Evolutionary conservation across 73 alveolate genomes (phyloP).

Genomic region (Paramecium sonneborni): DNA sequence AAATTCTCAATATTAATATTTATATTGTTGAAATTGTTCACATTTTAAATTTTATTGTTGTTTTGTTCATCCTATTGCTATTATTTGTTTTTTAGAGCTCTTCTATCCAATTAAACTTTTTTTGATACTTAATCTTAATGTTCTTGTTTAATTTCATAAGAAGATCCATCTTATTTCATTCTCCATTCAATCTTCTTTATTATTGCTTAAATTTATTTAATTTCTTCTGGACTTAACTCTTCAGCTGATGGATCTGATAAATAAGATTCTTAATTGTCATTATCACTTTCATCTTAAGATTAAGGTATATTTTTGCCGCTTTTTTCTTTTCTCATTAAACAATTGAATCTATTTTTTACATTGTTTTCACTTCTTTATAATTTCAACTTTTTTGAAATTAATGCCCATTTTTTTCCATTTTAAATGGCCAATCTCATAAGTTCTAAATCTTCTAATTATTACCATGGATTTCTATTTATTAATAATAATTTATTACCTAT

Average conservation of each 20-base stretch:
- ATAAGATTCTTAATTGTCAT: not conserved
- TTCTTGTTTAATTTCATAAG: not conserved
- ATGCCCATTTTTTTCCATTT: slow-evolving; percentile 56
- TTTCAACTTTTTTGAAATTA: slow-evolving; percentile 29
- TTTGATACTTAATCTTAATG: not conserved
- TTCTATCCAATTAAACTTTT: not conserved
- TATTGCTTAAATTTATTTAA: not conserved
- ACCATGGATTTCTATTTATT: slow-evolving; percentile 33
- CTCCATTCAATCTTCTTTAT: slow-evolving; percentile 45
- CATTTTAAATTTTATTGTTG: not conserved
- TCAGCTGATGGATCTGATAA: slow-evolving; percentile 43
- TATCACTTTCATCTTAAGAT: slow-evolving; percentile 1
- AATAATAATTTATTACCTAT: slow-evolving; percentile 59
- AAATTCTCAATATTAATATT: not conserved
- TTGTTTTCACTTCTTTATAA: slow-evolving; percentile 30
- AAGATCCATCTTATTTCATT: slow-evolving; percentile 29
- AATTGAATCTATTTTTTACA: slow-evolving; percentile 42
- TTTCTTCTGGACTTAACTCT: not conserved
- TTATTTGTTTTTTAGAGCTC: not conserved
- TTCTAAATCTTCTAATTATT: slow-evolving; percentile 10
- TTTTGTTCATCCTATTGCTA: not conserved
- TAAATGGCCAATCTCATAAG: slow-evolving; percentile 42
- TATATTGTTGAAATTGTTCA: not conserved
- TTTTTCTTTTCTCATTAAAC: slow-evolving; percentile 21
- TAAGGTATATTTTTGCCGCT: not conserved